Evolutionary conservation across 805 yeast genomes (phyloP), one percentile per base, ranked within the genome.

Genomic region (Candida loeiensis): DNA sequence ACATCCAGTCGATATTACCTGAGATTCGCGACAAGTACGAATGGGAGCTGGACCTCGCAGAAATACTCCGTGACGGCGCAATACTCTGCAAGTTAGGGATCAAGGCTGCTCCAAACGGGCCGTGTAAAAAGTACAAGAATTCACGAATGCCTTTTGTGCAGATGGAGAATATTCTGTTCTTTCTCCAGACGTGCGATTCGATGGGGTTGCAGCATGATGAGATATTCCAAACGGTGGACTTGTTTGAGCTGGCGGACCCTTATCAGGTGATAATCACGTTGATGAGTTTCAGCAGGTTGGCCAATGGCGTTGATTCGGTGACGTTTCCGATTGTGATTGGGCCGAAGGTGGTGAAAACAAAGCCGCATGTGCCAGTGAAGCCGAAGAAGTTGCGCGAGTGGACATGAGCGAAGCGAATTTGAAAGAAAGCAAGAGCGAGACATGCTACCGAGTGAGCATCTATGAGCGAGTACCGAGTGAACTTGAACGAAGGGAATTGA

Each of bases 111-210:
- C 56, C 61, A 2, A 18, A 34, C n/a, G 49, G 49, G 29, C 56
- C 61, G 21, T 50, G 64, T 2, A 55, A 68, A 3, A 75, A 71
- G 45, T 80, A 59, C 56, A 85, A 82, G 55, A 69, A 69, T 36
- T 77, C 87, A 8, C 67, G 69, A 37, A 79, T 85, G 82, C 91
- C 95, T 2, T 87, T 86, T 41, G 58, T 64, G 13, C 77, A 81
- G 61, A 87, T 87, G 96, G 95, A 87, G 54, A 86, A 86, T 53
- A 85, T 87, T 24, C 78, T 87, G 36, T 76, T 77, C 47, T 87
- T 87, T 53, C 63, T 87, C 27, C 62, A 69, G 4, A 77, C 81
- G 40, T 79, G 88, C 36, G 76, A 80, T 46, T 39, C 55, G 4
- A 66, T 79, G 38, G 91, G 91, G 2, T 80, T 87, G 2, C 86